Evolutionary conservation across 2,329 filamentous ascomycete genomes (phyloP), one percentile per base, ranked within the genome.

Genomic region (Talaromyces sp.): DNA sequence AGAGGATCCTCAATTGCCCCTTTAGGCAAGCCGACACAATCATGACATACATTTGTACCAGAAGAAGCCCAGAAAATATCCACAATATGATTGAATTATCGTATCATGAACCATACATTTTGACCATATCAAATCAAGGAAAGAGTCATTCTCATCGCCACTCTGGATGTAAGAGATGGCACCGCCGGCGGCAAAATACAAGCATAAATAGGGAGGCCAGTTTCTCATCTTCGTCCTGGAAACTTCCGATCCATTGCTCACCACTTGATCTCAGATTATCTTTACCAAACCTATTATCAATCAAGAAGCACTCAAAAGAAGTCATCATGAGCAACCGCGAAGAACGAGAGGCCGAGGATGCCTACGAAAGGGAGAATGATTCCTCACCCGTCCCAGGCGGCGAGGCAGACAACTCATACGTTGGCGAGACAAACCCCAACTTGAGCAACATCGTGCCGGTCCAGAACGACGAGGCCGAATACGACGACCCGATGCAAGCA

Each of bases 401-500:
- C 64, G 22, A 58, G 59, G 19, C 63, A n/a, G 73, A 75, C 34
- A 59, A 69, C 63, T 69, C 69, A 1, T 76, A 75, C 58, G 66
- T 66, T 8, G 29, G 67, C 25, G 73, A 74, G 56, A 69, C 72
- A 5, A 59, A 66, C 3, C 17, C 53, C 5, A 40, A 66, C 13
- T 22, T 72, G 27, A 34, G 31, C 6, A 47, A 67, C 19, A 40
- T 67, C 19, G 61, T 74, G 6, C 73, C 72, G 10, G 68, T 76
- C 2, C 69, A 72, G 58, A 34, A 27, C 1, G 73, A 76, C 27
- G 66, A 75, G 5, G 67, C 64, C 7, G 47, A 61, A 2, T 68
- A 66, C 27, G 73, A 76, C 1, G 70, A 74, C 64, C 73, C 72
- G 4, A 69, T 76, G 63, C 71, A 76, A 64, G 70, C 73, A 5